A percentile compares a stretch with the other conserved stretches of the same genome.
Conservation (phyloP, 1,139 yeast species). For the Saccharomyces hybrid region DNA sequence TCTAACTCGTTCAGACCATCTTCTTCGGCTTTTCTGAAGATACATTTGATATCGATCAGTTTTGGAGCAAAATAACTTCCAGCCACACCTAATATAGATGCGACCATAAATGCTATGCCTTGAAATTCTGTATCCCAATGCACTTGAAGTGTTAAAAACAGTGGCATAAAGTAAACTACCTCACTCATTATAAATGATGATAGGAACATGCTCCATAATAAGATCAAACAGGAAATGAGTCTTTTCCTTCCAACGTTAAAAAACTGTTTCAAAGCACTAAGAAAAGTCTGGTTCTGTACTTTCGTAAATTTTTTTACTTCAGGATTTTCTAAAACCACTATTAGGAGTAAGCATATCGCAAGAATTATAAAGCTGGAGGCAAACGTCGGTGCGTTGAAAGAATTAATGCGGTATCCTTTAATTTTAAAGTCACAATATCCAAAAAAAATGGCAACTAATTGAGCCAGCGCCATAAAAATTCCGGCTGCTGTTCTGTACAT, state of each 20-base stretch:
- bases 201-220: slow-evolving; percentile 8
- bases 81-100: slow-evolving; percentile 7
- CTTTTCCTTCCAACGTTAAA: slow-evolving; percentile 1
- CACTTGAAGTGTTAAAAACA: slow-evolving; percentile 5
- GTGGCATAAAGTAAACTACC: slow-evolving; percentile 7
- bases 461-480: slow-evolving; percentile 7
- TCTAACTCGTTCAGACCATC: background rate
- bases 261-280: slow-evolving; percentile 3
- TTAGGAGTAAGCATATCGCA: slow-evolving; percentile 2
- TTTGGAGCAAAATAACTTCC: slow-evolving; percentile 9
- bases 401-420: slow-evolving; percentile 5
- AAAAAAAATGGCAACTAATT: slow-evolving; percentile 6
- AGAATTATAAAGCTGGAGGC: slow-evolving; percentile 6
- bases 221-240: slow-evolving; percentile 4
- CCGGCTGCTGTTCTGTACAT: slow-evolving; percentile 8
- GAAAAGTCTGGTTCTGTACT: background rate
- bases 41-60: background rate
- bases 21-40: background rate
- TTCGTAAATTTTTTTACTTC: background rate
- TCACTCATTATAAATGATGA: slow-evolving; percentile 8
- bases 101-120: slow-evolving; percentile 7
- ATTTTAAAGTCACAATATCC: slow-evolving; percentile 6
- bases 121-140: slow-evolving; percentile 7
- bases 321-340: slow-evolving; percentile 5
- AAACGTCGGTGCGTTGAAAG: slow-evolving; percentile 8